Evolutionary conservation across 1,284 basidiomycete species (phyloP).

Genomic region (Ustilago vetiveriae): DNA sequence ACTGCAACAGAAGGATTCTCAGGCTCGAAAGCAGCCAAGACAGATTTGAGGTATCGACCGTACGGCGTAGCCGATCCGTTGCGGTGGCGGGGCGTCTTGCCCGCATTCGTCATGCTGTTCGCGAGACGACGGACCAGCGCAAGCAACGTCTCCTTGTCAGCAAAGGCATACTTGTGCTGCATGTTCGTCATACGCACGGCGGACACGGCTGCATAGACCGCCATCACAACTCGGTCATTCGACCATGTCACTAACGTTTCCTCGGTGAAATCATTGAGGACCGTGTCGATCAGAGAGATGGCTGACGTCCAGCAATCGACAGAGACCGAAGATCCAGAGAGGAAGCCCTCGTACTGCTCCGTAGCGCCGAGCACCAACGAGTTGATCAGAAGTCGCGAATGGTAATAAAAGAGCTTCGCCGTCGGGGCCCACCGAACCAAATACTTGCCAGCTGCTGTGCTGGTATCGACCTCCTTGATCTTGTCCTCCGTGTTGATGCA

Average conservation of each 20-base stretch:
- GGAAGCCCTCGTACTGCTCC: conserved; percentile 46
- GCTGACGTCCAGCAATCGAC: conserved; percentile 56
- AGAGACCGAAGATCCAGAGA: conserved; percentile 39
- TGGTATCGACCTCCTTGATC: conserved; percentile 50
- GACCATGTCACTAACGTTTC: conserved; percentile 51
- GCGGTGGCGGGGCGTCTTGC: conserved; percentile 55
- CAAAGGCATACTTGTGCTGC: conserved; percentile 49
- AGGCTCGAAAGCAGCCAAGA: conserved; percentile 46
- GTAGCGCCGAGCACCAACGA: conserved; percentile 52
- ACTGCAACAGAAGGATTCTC: conserved; percentile 7
- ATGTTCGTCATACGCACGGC: conserved; percentile 55
- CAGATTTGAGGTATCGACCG: conserved; percentile 52
- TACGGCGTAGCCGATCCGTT: conserved; percentile 58
- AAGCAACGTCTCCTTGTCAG: conserved; percentile 48
- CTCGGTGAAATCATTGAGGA: conserved; percentile 50
- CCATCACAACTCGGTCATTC: conserved; percentile 57
- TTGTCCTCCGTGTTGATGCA: conserved; percentile 53
- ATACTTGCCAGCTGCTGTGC: conserved; percentile 48
- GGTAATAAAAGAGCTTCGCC: conserved; percentile 54
- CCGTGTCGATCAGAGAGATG: conserved; percentile 50
- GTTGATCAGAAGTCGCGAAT: conserved; percentile 56
- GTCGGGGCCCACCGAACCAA: conserved; percentile 55
- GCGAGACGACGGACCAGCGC: conserved; percentile 40
- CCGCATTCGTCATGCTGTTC: conserved; percentile 49
- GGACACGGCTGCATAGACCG: conserved; percentile 54